Evolutionary conservation across 495 filamentous ascomycete genomes (phyloP).

Genomic region (Podospora australis): DNA sequence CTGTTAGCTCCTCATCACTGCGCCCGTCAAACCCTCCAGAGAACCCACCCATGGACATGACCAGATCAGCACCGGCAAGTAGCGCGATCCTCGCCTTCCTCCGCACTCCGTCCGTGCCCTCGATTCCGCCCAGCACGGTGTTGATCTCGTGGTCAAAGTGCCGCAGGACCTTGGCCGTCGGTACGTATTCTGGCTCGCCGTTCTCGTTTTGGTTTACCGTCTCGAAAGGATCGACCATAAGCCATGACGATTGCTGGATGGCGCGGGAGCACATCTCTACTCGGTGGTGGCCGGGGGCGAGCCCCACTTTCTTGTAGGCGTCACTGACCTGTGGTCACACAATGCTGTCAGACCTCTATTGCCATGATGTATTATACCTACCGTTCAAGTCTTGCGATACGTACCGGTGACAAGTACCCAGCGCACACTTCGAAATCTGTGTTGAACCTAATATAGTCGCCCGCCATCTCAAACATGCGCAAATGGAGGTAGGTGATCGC

Average conservation of each 20-base stretch:
- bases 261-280: conserved; percentile 71
- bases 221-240: conserved; percentile 80
- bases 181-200: conserved; percentile 71
- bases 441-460: conserved; percentile 70
- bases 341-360: too few species aligned
- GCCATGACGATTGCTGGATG: conserved; percentile 67
- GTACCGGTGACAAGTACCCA: conserved; percentile 59
- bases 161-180: conserved; percentile 80
- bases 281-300: conserved; percentile 49
- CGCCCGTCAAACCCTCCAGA: conserved; percentile 12
- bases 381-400: conserved; percentile 1
- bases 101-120: conserved; percentile 51
- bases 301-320: conserved; percentile 84
- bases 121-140: conserved; percentile 64
- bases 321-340: conserved; percentile 47
- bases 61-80: conserved; percentile 66
- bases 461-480: conserved; percentile 91
- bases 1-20: conserved; percentile 10
- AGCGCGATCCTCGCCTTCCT: conserved; percentile 60
- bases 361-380: too few species aligned
- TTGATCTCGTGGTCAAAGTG: conserved; percentile 90
- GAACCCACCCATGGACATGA: conserved; percentile 93
- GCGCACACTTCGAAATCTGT: conserved; percentile 81
- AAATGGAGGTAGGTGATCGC: conserved; percentile 83
- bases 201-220: conserved; percentile 43